Evolutionary conservation across 768 basidiomycete genomes (phyloP), one percentile per base, ranked within the genome.

Genomic region (Rhodotorula diobovata): DNA sequence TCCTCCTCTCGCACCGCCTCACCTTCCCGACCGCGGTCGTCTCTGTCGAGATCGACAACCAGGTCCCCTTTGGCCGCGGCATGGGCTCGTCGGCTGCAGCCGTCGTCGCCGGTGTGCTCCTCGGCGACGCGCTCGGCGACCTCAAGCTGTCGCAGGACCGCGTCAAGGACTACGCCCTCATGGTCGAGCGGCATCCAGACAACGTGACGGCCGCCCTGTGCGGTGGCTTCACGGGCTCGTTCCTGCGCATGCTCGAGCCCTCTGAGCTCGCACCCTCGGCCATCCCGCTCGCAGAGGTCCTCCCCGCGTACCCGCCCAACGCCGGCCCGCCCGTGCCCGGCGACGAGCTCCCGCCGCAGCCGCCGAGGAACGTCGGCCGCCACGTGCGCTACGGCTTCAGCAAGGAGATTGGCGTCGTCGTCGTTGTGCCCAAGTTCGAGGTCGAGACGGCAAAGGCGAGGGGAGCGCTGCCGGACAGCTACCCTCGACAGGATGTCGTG

Each of bases 121-220:
- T 99, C 56, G 96, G 88, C 46, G 86, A 93, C 78, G 84, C 86
- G n/a, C 84, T 98, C 34, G 95, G 90, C 25, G 75, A 85, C 28
- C 85, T 98, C 71, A 78, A 84, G 34, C 86, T 98, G 20, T 80
- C 89, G 23, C 83, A 80, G 39, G 85, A 84, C 54, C 87, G 96
- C 35, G 83, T 95, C 77, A 86, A 98, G 71, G 96, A 99, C 82
- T 95, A 91, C 78, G 94, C 95, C 2, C 85, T 99, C 64, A 99
- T 99, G 96, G 93, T 99, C 78, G 96, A 99, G 82, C 86, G 96
- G 28, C 96, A 99, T 80, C 96, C 96, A 25, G 96, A 99, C 81
- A 99, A 99, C 80, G 94, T 99, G 78, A 96, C 96, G 1, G 96
- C 96, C 5, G 95, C 94, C 0, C 86, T 99, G 48, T 86, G 97